Base-by-base conservation (phyloP, 176 grass and related monocot genomes). In the Tuctoria greenei region DNA sequence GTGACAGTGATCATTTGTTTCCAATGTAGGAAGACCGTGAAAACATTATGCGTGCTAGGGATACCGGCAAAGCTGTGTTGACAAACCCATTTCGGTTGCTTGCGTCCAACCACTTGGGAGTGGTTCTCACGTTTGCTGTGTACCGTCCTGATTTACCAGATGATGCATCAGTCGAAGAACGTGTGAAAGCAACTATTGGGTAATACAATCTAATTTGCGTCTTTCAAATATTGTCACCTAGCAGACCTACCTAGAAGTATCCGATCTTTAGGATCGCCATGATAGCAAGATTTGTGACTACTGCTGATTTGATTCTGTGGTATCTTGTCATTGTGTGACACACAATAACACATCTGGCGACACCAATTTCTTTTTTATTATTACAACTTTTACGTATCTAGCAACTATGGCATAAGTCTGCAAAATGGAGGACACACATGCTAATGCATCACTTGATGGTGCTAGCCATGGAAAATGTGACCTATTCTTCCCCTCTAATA, bases 91-190 rank as follows among this genome's bases (percentile, higher is more conserved):
- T 98, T 77, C 86, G 84, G 55, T 83, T 98, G 63, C 84, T 98
- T 69, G 91, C 87, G 16, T 95, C 95, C 37, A 98, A 98, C 60
- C 91, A 95, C 82, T 80, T 98, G 43, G 95, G 95, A 42, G 95
- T 98, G 58, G 95, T 98, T 79, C 83, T 98, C 72, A 98, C 95
- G 61, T 98, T 98, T 85, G 86, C 95, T 61, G 91, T 98, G 42
- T 98, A 98, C 77, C 81, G 65, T 17, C 71, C 87, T 61, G 73
- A 81, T 81, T 87, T 98, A 65, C 79, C 72, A 77, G 61, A 37
- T 37, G 91, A 94, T 86, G 95, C 87, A 40, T 92, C 95, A 57
- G 61, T 90, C 66, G 82, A 88, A 28, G 84, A 98, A 58, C 89
- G 91, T 23, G 83, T 90, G 44, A 87, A 95, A 83, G 95, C 86